Conservation (phyloP, 805 yeast genomes). For the Wickerhamiella allomyrinae region DNA sequence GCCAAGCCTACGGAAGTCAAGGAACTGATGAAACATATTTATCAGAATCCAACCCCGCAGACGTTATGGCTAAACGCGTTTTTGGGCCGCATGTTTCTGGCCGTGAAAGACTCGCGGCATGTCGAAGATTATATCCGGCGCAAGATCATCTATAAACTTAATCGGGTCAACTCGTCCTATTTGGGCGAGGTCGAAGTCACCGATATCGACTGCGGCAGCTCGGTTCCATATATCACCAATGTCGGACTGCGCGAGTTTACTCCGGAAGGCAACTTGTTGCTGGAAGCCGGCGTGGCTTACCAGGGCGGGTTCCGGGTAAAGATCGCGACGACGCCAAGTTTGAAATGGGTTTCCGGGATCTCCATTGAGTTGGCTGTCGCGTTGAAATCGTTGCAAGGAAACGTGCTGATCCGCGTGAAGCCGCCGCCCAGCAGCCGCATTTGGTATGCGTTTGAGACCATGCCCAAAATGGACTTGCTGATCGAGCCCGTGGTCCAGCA, state of each 20-base stretch:
- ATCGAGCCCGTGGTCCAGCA: constrained; percentile 89
- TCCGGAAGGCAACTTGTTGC: constrained; percentile 63
- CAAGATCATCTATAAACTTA: constrained; percentile 55
- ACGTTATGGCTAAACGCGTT: constrained; percentile 87
- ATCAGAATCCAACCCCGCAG: constrained; percentile 69
- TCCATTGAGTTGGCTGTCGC: constrained; percentile 57
- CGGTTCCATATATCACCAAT: constrained; percentile 67
- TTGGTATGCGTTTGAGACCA: constrained; percentile 77
- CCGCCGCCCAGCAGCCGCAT: constrained; percentile 83
- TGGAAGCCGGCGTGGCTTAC: constrained; percentile 50
- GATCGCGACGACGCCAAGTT: constrained; percentile 63
- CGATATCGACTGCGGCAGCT: constrained; percentile 57
- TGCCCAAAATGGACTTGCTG: constrained; percentile 60
- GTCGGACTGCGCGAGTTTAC: constrained; percentile 56
- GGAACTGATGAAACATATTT: constrained; percentile 56
- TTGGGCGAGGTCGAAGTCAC: constrained; percentile 68
- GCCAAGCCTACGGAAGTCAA: constrained; percentile 59
- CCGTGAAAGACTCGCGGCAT: constrained; percentile 56
- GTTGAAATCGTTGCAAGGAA: constrained; percentile 58
- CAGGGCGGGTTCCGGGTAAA: constrained; percentile 64
- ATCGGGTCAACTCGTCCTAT: constrained; percentile 78
- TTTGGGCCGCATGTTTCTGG: constrained; percentile 66
- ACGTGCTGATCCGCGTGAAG: constrained; percentile 51
- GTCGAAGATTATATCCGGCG: constrained; percentile 43
- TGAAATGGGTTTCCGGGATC: constrained; percentile 64